phyloP scores from a whole-genome alignment of 148 eudicot species.

The Vaccinium darrowii region DNA sequence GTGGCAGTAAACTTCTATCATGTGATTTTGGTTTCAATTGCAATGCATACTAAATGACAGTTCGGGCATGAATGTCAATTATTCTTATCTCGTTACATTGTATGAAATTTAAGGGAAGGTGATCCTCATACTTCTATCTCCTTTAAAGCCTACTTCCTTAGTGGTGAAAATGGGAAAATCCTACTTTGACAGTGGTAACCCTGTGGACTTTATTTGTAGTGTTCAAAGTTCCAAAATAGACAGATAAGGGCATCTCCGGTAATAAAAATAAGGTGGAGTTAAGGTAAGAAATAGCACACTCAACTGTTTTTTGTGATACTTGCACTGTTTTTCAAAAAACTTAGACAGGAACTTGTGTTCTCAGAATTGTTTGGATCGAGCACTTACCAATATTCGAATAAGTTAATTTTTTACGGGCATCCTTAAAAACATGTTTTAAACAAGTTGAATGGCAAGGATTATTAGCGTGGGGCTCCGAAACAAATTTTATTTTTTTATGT shows the following conservation, averaged over 20 bases:
- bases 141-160: background rate
- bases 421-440: too few species aligned
- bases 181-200: background rate
- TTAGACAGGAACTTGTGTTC: too few species aligned
- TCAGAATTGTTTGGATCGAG: too few species aligned
- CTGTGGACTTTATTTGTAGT: background rate
- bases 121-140: background rate
- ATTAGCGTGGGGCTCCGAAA: too few species aligned
- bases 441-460: too few species aligned
- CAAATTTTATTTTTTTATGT: too few species aligned
- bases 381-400: too few species aligned
- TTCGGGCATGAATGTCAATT: slow-evolving; percentile 1
- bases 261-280: too few species aligned
- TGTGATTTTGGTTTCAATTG: background rate
- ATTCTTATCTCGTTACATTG: background rate
- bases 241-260: background rate
- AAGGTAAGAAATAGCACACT: too few species aligned
- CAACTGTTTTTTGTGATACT: too few species aligned
- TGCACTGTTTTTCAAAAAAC: too few species aligned
- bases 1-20: background rate
- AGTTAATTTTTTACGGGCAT: too few species aligned
- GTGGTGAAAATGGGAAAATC: background rate
- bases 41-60: background rate
- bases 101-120: background rate
- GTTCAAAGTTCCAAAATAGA: background rate